Conservation (phyloP, 768 basidiomycete genomes). For the Galerina marginata region DNA sequence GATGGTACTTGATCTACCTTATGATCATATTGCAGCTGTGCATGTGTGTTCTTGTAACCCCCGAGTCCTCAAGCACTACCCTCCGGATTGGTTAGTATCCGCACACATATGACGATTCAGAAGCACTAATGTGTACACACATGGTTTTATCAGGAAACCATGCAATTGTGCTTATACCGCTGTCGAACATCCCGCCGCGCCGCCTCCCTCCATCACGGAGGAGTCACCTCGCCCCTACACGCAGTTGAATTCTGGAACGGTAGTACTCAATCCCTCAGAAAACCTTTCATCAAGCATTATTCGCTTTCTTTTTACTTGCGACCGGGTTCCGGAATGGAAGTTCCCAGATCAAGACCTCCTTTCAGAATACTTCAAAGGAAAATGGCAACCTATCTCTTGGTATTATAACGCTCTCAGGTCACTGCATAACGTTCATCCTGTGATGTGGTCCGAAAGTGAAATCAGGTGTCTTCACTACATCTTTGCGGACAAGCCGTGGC, state of each 20-base stretch:
- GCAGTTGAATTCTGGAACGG: constrained; percentile 90
- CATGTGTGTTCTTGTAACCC: constrained; percentile 98
- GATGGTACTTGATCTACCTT: constrained; percentile 62
- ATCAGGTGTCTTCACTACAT: constrained; percentile 90
- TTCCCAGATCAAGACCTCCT: constrained; percentile 97
- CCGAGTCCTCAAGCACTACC: constrained; percentile 82
- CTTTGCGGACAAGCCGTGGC: constrained; percentile 87
- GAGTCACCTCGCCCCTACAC: constrained; percentile 72
- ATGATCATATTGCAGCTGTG: constrained; percentile 82
- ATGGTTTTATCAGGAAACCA: constrained; percentile 71
- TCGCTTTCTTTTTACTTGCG: constrained; percentile 55
- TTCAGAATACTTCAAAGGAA: constrained; percentile 76
- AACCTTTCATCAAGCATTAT: constrained; percentile 57
- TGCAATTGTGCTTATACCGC: constrained; percentile 85
- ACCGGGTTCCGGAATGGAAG: constrained; percentile 45
- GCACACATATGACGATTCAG: background rate
- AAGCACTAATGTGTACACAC: constrained; percentile 15
- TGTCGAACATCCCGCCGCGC: constrained; percentile 50
- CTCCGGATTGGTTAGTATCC: constrained; percentile 76
- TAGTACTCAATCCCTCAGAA: constrained; percentile 80
- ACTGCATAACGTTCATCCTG: constrained; percentile 70
- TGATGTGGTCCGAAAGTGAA: constrained; percentile 85
- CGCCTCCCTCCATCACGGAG: constrained; percentile 38
- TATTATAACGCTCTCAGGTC: constrained; percentile 94
- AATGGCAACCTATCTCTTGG: constrained; percentile 82